phyloP scores from a whole-genome alignment of 768 basidiomycete genomes.

The Lentinula detonsa region DNA sequence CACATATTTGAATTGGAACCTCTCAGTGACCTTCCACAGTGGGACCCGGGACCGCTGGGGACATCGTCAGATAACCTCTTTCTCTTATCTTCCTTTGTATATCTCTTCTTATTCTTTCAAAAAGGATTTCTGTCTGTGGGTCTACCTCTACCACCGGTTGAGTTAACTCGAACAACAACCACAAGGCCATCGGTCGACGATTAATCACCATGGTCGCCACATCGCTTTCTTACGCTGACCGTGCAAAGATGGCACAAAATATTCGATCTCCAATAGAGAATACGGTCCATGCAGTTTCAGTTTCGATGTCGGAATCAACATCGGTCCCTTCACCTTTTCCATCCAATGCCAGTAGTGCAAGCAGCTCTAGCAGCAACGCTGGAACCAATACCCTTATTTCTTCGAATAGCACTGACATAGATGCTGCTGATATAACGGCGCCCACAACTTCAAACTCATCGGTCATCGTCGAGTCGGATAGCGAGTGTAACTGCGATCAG shows the following conservation, averaged over 20 bases:
- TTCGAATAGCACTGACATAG: conserved; percentile 2
- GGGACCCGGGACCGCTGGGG: background rate
- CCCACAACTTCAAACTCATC: conserved; percentile 6
- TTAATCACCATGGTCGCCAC: background rate
- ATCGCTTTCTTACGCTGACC: conserved; percentile 3
- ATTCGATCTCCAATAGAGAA: conserved; percentile 7
- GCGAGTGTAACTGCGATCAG: background rate
- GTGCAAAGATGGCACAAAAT: conserved; percentile 5
- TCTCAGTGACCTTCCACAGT: background rate
- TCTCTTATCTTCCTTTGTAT: background rate
- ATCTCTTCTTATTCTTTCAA: background rate
- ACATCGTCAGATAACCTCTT: background rate
- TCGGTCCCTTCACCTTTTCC: background rate
- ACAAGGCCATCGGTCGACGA: background rate
- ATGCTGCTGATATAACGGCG: conserved; percentile 2
- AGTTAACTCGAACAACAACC: background rate
- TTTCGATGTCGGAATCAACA: background rate
- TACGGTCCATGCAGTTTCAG: conserved; percentile 3
- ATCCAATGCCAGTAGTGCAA: background rate
- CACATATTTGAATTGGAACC: background rate
- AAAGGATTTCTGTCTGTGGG: background rate
- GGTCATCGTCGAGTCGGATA: conserved; percentile 1
- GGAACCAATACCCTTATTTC: background rate
- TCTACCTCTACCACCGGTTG: background rate
- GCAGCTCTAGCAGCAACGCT: background rate